Conservation (phyloP, 2,329 filamentous ascomycete species). For the Basipetospora sp. region DNA sequence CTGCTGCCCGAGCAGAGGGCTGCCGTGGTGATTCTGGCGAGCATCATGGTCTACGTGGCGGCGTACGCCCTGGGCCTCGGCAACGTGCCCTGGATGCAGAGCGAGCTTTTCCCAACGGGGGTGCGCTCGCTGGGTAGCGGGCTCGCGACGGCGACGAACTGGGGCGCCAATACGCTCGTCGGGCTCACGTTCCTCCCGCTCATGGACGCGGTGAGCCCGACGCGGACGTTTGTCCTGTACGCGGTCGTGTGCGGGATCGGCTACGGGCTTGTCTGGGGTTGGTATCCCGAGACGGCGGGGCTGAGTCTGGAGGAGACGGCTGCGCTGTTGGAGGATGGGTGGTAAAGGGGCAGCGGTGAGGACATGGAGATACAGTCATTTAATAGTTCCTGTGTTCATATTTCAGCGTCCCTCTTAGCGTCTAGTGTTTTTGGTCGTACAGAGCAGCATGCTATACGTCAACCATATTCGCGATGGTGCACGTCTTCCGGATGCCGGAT, state of each 20-base stretch:
- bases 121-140: conserved; percentile 61
- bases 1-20: conserved; percentile 18
- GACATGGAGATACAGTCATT: too few relatives aligned
- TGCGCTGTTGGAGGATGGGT: conserved; percentile 53
- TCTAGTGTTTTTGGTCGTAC: too few relatives aligned
- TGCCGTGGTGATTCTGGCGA: conserved; percentile 48
- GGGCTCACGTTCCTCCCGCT: conserved; percentile 78
- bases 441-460: too few relatives aligned
- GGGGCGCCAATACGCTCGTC: conserved; percentile 73
- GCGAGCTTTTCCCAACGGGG: conserved; percentile 69
- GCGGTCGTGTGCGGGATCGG: conserved; percentile 53
- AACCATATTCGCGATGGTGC: too few relatives aligned
- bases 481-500: too few relatives aligned
- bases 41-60: conserved; percentile 72
- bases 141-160: conserved; percentile 66
- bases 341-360: too few relatives aligned
- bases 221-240: conserved; percentile 72
- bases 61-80: conserved; percentile 77
- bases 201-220: conserved; percentile 60
- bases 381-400: too few relatives aligned
- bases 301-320: conserved; percentile 69
- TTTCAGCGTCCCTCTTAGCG: too few relatives aligned
- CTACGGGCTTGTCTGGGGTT: conserved; percentile 52
- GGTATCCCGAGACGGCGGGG: conserved; percentile 79
- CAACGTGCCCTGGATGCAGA: conserved; percentile 92